These are phyloP conservation scores for Trametes cubensis DNA, from an alignment of 768 basidiomycete genomes.

Conservation along the genomic window DNA sequence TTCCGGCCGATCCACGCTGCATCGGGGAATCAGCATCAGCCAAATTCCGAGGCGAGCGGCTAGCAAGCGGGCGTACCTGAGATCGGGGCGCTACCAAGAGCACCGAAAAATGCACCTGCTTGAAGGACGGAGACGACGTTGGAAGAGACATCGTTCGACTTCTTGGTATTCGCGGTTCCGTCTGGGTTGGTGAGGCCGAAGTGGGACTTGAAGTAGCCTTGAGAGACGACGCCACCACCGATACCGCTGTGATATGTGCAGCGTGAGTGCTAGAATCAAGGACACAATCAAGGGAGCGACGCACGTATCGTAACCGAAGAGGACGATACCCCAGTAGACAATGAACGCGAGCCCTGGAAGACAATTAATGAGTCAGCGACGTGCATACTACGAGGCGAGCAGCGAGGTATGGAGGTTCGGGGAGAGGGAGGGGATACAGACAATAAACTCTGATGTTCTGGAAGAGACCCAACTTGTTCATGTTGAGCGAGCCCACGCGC, in stretches of 20 bases:
- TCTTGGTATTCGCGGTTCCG: constrained; percentile 43
- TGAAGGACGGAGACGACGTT: constrained; percentile 89
- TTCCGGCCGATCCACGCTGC: constrained; percentile 68
- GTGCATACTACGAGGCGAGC: not conserved
- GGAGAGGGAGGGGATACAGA: constrained; percentile 34
- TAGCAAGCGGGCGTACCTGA: constrained; percentile 50
- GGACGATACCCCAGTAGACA: constrained; percentile 78
- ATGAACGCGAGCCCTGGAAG: constrained; percentile 68
- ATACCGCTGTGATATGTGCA: constrained; percentile 48
- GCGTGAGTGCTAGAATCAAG: not conserved
- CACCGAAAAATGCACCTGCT: constrained; percentile 88
- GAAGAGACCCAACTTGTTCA: constrained; percentile 32
- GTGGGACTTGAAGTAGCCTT: constrained; percentile 58
- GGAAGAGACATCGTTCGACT: constrained; percentile 61
- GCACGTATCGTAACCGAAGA: constrained; percentile 82
- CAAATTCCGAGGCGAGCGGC: not conserved
- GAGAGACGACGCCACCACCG: constrained; percentile 69
- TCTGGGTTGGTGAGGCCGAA: constrained; percentile 59
- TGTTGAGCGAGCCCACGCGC: constrained; percentile 9
- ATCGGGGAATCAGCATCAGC: constrained; percentile 2
- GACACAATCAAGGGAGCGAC: constrained; percentile 27
- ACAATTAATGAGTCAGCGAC: not conserved
- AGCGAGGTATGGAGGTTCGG: not conserved
- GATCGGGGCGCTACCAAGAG: constrained; percentile 69
- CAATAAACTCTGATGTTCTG: constrained; percentile 72